Percentiles rank a stretch among this genome's conserved stretches.
Conservation (phyloP, 495 filamentous ascomycete genomes). For the Penicillium roqueforti region DNA sequence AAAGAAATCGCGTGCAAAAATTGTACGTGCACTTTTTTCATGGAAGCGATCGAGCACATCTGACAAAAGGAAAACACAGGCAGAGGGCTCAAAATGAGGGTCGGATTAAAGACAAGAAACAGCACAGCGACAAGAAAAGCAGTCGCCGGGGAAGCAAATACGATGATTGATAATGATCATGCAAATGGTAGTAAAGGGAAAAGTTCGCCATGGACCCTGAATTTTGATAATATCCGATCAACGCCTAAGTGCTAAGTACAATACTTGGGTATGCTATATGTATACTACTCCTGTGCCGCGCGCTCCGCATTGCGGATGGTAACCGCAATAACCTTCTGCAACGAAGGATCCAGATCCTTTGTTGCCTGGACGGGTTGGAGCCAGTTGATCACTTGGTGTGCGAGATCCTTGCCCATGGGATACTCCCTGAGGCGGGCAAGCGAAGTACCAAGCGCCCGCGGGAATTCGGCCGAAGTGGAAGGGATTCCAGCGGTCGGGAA, state of each 20-base stretch:
- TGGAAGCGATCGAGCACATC: neutral
- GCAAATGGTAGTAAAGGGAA: neutral
- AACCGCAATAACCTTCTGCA: slow-evolving; percentile 60
- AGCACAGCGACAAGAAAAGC: slow-evolving; percentile 74
- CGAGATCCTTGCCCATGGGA: slow-evolving; percentile 36
- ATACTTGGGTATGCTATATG: neutral
- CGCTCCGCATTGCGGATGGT: slow-evolving; percentile 46
- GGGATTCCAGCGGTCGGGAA: slow-evolving; percentile 64
- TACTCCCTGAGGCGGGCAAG: slow-evolving; percentile 55
- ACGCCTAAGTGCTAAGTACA: slow-evolving; percentile 22
- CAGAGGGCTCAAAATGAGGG: slow-evolving; percentile 66
- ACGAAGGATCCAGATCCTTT: slow-evolving; percentile 59
- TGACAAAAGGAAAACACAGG: slow-evolving; percentile 38
- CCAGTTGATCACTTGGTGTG: slow-evolving; percentile 55
- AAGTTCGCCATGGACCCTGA: slow-evolving; percentile 13
- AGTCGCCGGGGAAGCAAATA: slow-evolving; percentile 52
- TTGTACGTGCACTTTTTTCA: slow-evolving; percentile 50
- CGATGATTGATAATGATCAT: slow-evolving; percentile 32
- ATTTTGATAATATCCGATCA: slow-evolving; percentile 22
- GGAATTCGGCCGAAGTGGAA: slow-evolving; percentile 63
- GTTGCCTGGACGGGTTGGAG: slow-evolving; percentile 51
- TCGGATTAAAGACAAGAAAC: slow-evolving; percentile 72
- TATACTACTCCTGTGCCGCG: slow-evolving; percentile 22
- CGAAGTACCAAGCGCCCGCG: slow-evolving; percentile 59
- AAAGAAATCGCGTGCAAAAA: slow-evolving; percentile 54